These are phyloP conservation scores for Cymbopogon flexuosus DNA, from an alignment of 202 grass and related monocot genomes.

Conservation along the genomic window DNA sequence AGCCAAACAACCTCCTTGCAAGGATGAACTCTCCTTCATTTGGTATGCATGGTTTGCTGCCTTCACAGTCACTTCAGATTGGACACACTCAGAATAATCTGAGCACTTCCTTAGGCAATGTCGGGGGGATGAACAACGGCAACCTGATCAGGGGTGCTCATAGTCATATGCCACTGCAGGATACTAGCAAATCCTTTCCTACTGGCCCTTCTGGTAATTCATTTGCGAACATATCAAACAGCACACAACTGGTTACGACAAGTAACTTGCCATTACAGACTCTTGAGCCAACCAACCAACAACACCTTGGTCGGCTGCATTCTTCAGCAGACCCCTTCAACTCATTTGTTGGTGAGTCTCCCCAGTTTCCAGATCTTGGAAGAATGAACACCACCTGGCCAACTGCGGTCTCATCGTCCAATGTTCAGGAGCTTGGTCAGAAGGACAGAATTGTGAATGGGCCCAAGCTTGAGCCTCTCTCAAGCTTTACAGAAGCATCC, in stretches of 20 bases:
- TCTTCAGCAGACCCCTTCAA: conserved; percentile 38
- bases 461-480: conserved; percentile 36
- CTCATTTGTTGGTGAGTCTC: conserved; percentile 32
- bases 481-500: conserved; percentile 36
- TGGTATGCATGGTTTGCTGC: conserved; percentile 52
- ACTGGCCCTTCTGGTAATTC: conserved; percentile 39
- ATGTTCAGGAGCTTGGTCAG: conserved; percentile 37
- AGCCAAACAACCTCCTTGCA: conserved; percentile 46
- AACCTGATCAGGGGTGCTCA: conserved; percentile 45
- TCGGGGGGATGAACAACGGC: conserved; percentile 42
- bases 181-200: conserved; percentile 35
- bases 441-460: conserved; percentile 41
- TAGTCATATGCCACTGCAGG: conserved; percentile 40
- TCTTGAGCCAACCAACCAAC: conserved; percentile 42
- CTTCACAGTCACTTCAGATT: conserved; percentile 58
- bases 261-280: conserved; percentile 27
- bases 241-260: conserved; percentile 25
- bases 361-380: conserved; percentile 52
- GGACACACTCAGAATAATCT: conserved; percentile 42
- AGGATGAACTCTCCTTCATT: conserved; percentile 57
- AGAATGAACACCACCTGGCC: conserved; percentile 44
- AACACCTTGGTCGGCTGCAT: conserved; percentile 34
- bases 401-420: conserved; percentile 41
- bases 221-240: conserved; percentile 46
- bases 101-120: conserved; percentile 39